Conservation (phyloP, 2,329 filamentous ascomycete genomes). For the Apiospora malaysiana region DNA sequence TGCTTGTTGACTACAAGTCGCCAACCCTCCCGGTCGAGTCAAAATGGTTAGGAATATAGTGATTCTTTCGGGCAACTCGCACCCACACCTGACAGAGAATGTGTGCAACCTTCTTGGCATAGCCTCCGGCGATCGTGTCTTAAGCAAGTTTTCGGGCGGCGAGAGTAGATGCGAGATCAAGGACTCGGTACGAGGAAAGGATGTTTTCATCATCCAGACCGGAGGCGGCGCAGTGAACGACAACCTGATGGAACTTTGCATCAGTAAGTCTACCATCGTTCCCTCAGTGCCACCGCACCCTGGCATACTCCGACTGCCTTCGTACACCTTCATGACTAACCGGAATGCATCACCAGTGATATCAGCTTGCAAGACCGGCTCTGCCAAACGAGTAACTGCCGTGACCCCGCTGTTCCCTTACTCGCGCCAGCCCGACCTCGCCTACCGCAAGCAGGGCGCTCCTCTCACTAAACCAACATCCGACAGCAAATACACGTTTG, state of each 20-base stretch:
- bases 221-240: conserved; percentile 94
- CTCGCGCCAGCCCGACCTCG: conserved; percentile 92
- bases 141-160: conserved; percentile 92
- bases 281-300: not conserved
- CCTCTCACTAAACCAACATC: conserved; percentile 75
- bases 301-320: not conserved
- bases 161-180: conserved; percentile 95
- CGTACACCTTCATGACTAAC: not conserved
- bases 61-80: conserved; percentile 90
- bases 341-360: conserved; percentile 58
- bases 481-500: conserved; percentile 79
- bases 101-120: conserved; percentile 91
- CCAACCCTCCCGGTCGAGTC: conserved; percentile 21
- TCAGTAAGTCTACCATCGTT: conserved; percentile 54
- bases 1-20: not conserved
- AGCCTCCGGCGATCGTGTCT: conserved; percentile 80
- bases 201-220: conserved; percentile 98
- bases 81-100: conserved; percentile 83
- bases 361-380: conserved; percentile 95
- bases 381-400: conserved; percentile 89
- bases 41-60: conserved; percentile 94
- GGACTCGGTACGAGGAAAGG: conserved; percentile 95
- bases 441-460: conserved; percentile 94
- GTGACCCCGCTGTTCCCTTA: conserved; percentile 97
- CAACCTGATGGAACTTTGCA: conserved; percentile 93